Evolutionary conservation across 2,329 filamentous ascomycete genomes (phyloP).

Genomic region (Trematosphaeria pertusa): DNA sequence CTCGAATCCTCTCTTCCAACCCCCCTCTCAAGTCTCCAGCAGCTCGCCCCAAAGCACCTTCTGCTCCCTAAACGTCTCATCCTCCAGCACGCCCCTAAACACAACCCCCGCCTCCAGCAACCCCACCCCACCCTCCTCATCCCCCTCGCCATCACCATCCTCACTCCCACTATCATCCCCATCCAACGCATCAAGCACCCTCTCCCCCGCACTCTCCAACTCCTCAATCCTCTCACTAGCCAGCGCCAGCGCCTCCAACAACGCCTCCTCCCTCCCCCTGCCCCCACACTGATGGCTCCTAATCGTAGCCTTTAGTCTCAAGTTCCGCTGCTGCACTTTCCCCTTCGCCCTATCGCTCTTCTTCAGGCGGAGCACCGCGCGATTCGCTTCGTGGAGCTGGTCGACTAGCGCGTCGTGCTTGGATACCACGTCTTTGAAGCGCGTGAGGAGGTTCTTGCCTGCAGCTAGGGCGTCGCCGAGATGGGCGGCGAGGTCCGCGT

Average conservation of each 20-base stretch:
- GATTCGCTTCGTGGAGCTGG: conserved; percentile 11
- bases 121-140: conserved; percentile 5
- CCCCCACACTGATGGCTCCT: conserved; percentile 2
- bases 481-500: no score
- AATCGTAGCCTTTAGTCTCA: conserved; percentile 19
- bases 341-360: conserved; percentile 26
- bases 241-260: conserved; percentile 20
- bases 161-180: conserved; percentile 8
- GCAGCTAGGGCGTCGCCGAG: no score
- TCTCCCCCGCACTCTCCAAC: conserved; percentile 18
- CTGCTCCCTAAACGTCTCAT: conserved; percentile 21
- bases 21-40: no score
- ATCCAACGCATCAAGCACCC: conserved; percentile 19
- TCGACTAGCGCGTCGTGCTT: conserved; percentile 14
- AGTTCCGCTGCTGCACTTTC: conserved; percentile 23
- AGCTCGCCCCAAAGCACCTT: conserved; percentile 17
- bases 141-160: conserved; percentile 12
- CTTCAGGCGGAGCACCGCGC: conserved; percentile 12
- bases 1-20: no score
- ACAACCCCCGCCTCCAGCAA: conserved; percentile 12
- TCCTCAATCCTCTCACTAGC: conserved; percentile 23
- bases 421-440: no score
- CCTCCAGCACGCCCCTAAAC: conserved; percentile 22
- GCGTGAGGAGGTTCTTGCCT: no score
- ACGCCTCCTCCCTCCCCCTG: conserved; percentile 4